Percentiles rank a stretch among this genome's conserved stretches.
Evolutionary conservation across 228 moss, liverwort and hornwort genomes (phyloP).

Genomic region (Sphagnum magellanicum): DNA sequence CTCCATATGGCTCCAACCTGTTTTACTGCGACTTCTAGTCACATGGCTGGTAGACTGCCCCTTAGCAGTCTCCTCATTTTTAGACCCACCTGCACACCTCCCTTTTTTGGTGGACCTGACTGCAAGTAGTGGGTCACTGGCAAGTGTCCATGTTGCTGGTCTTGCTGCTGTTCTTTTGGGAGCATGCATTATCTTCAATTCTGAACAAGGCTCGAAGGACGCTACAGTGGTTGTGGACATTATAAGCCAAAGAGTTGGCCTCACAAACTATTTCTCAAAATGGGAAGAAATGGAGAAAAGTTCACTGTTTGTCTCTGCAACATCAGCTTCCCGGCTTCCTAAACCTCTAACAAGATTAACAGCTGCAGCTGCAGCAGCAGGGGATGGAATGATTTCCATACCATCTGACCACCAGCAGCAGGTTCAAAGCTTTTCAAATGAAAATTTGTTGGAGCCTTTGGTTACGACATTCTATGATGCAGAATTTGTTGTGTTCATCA

Average conservation of each 20-base stretch:
- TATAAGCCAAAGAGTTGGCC: constrained; percentile 76
- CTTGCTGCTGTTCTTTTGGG: constrained; percentile 86
- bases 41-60: constrained; percentile 96
- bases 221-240: constrained; percentile 67
- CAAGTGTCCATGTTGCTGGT: constrained; percentile 93
- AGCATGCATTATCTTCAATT: constrained; percentile 80
- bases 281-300: constrained; percentile 93
- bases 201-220: constrained; percentile 56
- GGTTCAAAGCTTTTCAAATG: constrained; percentile 21
- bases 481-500: constrained; percentile 72
- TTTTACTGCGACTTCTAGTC: constrained; percentile 79
- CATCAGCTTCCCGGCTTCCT: constrained; percentile 77
- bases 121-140: constrained; percentile 66
- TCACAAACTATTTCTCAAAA: constrained; percentile 71
- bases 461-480: constrained; percentile 93
- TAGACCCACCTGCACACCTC: constrained; percentile 84
- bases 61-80: constrained; percentile 67
- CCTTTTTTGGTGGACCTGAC: constrained; percentile 84
- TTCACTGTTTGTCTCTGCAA: constrained; percentile 61
- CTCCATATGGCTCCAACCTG: constrained; percentile 91
- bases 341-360: constrained; percentile 87
- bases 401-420: constrained; percentile 52
- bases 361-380: constrained; percentile 84
- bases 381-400: constrained; percentile 75
- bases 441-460: constrained; percentile 45